These are phyloP conservation scores for Phtheirospermum japonicum DNA, from an alignment of 257 asterid genomes.

Conservation along the genomic window DNA sequence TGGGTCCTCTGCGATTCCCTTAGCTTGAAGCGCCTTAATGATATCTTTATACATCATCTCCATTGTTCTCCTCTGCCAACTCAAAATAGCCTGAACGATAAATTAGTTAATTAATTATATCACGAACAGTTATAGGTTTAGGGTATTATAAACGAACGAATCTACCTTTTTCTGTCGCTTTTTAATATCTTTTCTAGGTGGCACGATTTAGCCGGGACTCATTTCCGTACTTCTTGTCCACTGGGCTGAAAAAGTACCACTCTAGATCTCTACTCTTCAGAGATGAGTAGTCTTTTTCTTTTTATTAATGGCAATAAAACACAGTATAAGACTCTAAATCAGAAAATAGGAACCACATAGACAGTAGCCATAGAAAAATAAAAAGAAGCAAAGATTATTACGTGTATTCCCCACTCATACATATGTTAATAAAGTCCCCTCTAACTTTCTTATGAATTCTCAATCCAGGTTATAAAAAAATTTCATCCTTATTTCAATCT, in stretches of 20 bases:
- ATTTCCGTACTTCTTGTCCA: constrained; percentile 83
- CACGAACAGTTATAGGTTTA: no score
- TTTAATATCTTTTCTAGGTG: constrained; percentile 90
- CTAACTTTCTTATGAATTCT: no score
- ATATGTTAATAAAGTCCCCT: constrained; percentile 17
- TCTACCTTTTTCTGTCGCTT: constrained; percentile 93
- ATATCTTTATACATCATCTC: background rate
- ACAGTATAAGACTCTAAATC: background rate
- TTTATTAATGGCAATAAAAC: constrained; percentile 5
- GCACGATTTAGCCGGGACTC: constrained; percentile 95
- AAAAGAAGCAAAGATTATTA: background rate
- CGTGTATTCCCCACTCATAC: constrained; percentile 5
- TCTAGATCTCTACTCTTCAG: constrained; percentile 80
- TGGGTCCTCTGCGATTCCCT: background rate
- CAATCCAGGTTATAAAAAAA: no score
- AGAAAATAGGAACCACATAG: constrained; percentile 5
- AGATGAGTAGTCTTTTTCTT: constrained; percentile 51
- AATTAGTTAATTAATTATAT: no score
- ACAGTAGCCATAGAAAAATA: no score
- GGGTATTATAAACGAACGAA: no score
- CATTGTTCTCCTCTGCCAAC: background rate
- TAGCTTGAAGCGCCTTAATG: background rate
- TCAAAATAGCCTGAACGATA: background rate
- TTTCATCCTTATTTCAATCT: constrained; percentile 17
- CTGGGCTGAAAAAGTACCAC: constrained; percentile 94